phyloP scores from a whole-genome alignment of 2,329 filamentous ascomycete genomes.

The Neocucurbitaria cava region DNA sequence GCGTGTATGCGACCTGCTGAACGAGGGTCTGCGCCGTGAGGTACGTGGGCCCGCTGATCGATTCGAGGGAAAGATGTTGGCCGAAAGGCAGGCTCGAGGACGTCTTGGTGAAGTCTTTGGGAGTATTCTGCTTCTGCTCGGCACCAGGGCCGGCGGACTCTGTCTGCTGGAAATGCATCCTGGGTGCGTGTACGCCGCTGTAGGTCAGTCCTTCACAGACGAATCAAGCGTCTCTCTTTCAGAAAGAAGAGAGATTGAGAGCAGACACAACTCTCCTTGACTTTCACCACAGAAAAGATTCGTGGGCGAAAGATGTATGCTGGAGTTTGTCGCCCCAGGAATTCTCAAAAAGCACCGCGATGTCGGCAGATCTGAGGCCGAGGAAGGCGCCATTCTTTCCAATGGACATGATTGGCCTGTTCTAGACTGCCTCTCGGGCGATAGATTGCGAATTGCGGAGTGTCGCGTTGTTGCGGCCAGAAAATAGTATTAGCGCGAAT shows the following conservation, averaged over 20 bases:
- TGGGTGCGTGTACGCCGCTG: conserved; percentile 20
- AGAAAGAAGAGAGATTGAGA: conserved; percentile 13
- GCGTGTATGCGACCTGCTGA: conserved; percentile 92
- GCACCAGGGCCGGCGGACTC: conserved; percentile 47
- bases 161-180: conserved; percentile 48
- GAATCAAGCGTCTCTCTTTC: conserved; percentile 13
- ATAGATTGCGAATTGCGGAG: conserved; percentile 34
- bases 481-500: conserved; percentile 39
- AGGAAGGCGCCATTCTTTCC: conserved; percentile 29
- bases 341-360: conserved; percentile 32
- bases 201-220: conserved; percentile 11
- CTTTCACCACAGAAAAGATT: conserved; percentile 23
- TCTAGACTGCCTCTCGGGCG: conserved; percentile 27
- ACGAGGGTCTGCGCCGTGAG: conserved; percentile 91
- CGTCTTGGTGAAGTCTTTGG: conserved; percentile 50
- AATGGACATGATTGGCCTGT: conserved; percentile 38
- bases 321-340: conserved; percentile 15
- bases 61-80: conserved; percentile 58
- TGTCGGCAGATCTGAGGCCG: conserved; percentile 38
- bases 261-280: conserved; percentile 14
- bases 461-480: conserved; percentile 33
- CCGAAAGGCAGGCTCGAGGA: conserved; percentile 61
- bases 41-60: conserved; percentile 87
- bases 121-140: conserved; percentile 35
- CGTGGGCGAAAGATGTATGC: conserved; percentile 15